Evolutionary conservation across 148 eudicot genomes (phyloP).

Genomic region (Cornus suecica): DNA sequence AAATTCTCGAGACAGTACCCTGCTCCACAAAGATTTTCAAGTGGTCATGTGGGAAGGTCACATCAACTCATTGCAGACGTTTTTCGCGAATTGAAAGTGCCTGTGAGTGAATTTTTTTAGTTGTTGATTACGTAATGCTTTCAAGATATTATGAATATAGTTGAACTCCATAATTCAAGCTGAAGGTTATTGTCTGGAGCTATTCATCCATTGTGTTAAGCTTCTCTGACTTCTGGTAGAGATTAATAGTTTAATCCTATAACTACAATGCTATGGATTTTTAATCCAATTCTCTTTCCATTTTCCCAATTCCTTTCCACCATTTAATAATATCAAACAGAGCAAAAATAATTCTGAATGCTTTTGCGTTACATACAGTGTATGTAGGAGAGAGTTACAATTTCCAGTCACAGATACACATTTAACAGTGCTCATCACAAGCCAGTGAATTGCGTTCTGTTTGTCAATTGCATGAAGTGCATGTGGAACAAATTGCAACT

Average conservation of each 20-base stretch:
- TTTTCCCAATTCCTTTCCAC: not conserved
- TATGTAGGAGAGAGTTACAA: not conserved
- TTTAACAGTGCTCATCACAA: not conserved
- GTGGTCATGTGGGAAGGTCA: slow-evolving; percentile 42
- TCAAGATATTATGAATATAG: not conserved
- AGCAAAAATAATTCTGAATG: not conserved
- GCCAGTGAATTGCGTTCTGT: not conserved
- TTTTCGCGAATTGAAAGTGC: slow-evolving; percentile 64
- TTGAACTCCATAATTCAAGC: not conserved
- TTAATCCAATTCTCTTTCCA: not conserved
- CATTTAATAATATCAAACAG: not conserved
- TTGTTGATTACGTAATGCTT: not conserved
- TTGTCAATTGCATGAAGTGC: not conserved
- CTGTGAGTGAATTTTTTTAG: slow-evolving; percentile 41
- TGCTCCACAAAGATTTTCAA: slow-evolving; percentile 23
- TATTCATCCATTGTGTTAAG: too few relatives aligned
- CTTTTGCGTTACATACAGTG: not conserved
- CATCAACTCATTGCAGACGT: slow-evolving; percentile 51
- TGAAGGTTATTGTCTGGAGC: slow-evolving; percentile 1
- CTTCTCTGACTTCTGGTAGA: not conserved
- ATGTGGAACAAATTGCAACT: not conserved
- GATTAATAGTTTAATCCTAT: not conserved
- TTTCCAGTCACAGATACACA: not conserved
- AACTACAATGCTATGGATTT: not conserved
- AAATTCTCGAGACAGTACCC: slow-evolving; percentile 34